phyloP scores from a whole-genome alignment of 2,329 filamentous ascomycete genomes.

The Alternaria sp. region DNA sequence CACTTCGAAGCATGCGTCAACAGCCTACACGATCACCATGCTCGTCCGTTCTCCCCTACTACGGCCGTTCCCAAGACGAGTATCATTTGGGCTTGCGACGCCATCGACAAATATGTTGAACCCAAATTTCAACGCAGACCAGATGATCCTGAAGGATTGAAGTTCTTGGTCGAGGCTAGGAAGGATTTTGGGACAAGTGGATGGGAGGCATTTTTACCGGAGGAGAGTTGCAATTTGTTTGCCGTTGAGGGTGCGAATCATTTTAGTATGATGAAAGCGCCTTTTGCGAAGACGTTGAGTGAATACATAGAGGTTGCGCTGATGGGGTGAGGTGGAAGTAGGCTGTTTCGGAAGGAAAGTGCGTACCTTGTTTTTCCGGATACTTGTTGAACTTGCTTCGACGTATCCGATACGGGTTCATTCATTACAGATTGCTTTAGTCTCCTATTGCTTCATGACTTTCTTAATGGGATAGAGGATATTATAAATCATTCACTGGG shows the following conservation, averaged over 20 bases:
- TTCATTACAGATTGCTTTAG: too few relatives aligned
- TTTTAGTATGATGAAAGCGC: background rate
- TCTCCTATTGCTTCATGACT: too few relatives aligned
- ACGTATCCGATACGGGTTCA: too few relatives aligned
- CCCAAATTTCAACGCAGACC: background rate
- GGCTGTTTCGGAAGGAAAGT: too few relatives aligned
- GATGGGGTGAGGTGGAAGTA: background rate
- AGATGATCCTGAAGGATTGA: background rate
- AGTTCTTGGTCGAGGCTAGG: background rate
- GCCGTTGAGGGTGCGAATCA: background rate
- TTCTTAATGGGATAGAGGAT: too few relatives aligned
- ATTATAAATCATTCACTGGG: too few relatives aligned
- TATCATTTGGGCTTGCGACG: background rate
- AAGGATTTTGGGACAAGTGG: background rate
- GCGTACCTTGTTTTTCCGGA: too few relatives aligned
- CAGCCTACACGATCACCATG: background rate
- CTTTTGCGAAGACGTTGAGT: background rate
- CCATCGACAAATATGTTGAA: background rate
- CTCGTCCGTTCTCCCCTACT: background rate
- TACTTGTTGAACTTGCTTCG: too few relatives aligned
- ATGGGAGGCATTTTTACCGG: background rate
- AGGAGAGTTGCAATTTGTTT: background rate
- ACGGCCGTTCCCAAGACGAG: background rate
- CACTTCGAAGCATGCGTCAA: slow-evolving; percentile 57
- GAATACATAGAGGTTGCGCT: background rate